phyloP scores from a whole-genome alignment of 2,329 filamentous ascomycete species.

The Geosmithia putterillii region DNA sequence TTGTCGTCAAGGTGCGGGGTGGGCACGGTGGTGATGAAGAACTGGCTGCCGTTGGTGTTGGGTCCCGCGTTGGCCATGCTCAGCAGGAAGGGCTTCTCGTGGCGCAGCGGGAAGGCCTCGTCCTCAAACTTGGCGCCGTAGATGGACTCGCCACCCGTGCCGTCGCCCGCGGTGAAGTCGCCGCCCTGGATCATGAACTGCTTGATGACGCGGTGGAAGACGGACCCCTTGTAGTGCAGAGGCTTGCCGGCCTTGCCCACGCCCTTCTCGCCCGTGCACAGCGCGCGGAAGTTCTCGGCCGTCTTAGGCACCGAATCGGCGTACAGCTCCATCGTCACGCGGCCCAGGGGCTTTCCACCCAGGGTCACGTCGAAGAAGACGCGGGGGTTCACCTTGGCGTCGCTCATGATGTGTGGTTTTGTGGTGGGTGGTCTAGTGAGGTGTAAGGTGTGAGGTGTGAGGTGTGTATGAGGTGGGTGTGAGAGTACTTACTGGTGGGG shows the following conservation, averaged over 20 bases:
- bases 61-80: slow-evolving; percentile 98
- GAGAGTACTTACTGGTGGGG: too few species aligned
- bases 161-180: slow-evolving; percentile 91
- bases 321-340: slow-evolving; percentile 78
- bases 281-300: slow-evolving; percentile 86
- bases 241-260: slow-evolving; percentile 68
- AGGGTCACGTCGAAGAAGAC: slow-evolving; percentile 93
- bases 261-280: slow-evolving; percentile 94
- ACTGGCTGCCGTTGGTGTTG: slow-evolving; percentile 92
- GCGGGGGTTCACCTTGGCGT: slow-evolving; percentile 42
- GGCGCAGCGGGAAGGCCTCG: slow-evolving; percentile 87
- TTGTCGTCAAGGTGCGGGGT: slow-evolving; percentile 92
- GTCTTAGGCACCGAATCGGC: slow-evolving; percentile 77
- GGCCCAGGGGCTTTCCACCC: slow-evolving; percentile 59
- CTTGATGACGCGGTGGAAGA: slow-evolving; percentile 96
- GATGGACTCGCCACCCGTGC: slow-evolving; percentile 92
- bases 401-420: background rate
- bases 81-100: slow-evolving; percentile 84
- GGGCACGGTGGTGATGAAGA: slow-evolving; percentile 94
- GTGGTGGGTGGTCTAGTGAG: background rate
- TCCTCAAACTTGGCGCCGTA: slow-evolving; percentile 97
- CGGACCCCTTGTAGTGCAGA: slow-evolving; percentile 84
- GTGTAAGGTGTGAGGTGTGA: background rate
- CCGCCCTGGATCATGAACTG: slow-evolving; percentile 93
- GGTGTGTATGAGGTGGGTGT: background rate